Evolutionary conservation across 1,284 basidiomycete genomes (phyloP).

Genomic region (Earliella scabrosa): DNA sequence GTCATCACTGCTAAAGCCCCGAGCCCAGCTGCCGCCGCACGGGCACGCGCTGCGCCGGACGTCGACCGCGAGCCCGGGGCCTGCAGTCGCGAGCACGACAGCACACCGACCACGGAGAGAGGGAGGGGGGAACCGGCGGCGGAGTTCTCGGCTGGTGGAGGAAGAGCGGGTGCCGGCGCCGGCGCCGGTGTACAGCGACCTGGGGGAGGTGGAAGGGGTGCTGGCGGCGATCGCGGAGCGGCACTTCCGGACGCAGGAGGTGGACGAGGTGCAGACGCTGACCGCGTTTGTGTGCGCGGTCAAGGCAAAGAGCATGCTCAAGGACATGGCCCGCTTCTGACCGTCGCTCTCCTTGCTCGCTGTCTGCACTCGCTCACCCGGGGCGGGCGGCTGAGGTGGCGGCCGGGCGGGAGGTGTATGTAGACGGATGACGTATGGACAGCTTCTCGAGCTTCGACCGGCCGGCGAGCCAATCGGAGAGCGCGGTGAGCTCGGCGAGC

Average conservation of each 20-base stretch:
- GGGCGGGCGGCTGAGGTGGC: not conserved
- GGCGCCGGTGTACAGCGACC: slow-evolving; percentile 66
- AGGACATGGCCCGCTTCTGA: slow-evolving; percentile 5
- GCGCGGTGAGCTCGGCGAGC: slow-evolving; percentile 14
- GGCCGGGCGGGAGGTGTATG: not conserved
- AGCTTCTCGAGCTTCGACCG: slow-evolving; percentile 7
- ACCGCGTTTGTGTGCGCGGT: slow-evolving; percentile 78
- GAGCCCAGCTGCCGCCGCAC: slow-evolving; percentile 27
- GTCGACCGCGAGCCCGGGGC: slow-evolving; percentile 32
- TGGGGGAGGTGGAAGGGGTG: slow-evolving; percentile 64
- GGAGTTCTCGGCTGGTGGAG: slow-evolving; percentile 71
- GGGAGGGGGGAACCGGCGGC: slow-evolving; percentile 55
- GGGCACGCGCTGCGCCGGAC: slow-evolving; percentile 43
- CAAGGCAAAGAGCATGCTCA: slow-evolving; percentile 55
- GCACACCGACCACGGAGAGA: slow-evolving; percentile 74
- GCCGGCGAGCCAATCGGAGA: slow-evolving; percentile 9
- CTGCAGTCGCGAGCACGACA: slow-evolving; percentile 50
- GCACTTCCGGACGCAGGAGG: slow-evolving; percentile 64
- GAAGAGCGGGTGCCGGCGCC: slow-evolving; percentile 50
- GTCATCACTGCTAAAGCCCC: slow-evolving; percentile 51
- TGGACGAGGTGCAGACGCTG: slow-evolving; percentile 78
- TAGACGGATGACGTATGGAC: slow-evolving; percentile 18
- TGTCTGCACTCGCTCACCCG: no score
- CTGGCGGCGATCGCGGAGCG: slow-evolving; percentile 69
- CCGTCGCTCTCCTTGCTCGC: no score